Base-by-base conservation (phyloP, 306 rosid genomes). In the Quercus parvula region DNA sequence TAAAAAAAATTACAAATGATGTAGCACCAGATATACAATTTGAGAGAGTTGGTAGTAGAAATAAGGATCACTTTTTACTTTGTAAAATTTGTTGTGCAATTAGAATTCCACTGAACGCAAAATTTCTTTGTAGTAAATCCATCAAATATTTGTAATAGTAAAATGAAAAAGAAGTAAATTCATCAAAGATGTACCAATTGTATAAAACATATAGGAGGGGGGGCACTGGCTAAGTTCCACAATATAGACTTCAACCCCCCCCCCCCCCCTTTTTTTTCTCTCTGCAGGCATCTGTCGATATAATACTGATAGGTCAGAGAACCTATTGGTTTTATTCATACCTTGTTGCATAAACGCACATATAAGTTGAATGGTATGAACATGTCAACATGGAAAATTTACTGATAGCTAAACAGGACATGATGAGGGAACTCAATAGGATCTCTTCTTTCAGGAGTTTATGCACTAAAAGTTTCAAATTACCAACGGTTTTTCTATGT, bases 191-290 rank as follows among this genome's bases (percentile, higher is more conserved):
- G 27, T 24, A 5, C 31, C 67, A 24, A 9, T 10, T 25, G 7
- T 31, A 61, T 61, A 30, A 61, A 61, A 27, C 33, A 61, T 61
- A 11, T 18, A 4, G 3, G 27, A 0, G 44, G 44, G 10, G 35
- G 19, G 68, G 68, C 68, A 61, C 19, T 61, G 31, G 17, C 68
- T 10, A 59, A 59, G 30, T 11, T 22, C 67, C 24, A 8, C 25
- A 57, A 20, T 57, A 59, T 11, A 24, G 67, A 22, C 33, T 59
- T 59, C 38, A 33, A 33, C 38, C 38, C 7, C 7, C 38, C 38
- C 41, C 38, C 1, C 7, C 2, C 7, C 2, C 6, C 1, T 7
- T 1, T 6, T 4, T 0, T 1, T 0, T 33, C 41, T 33, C 41
- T 5, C 8, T 33, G 41, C 46, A 38, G 46, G 46, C 46, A 38